phyloP scores from a whole-genome alignment of 2,329 filamentous ascomycete species.

The Fusarium subglutinans region DNA sequence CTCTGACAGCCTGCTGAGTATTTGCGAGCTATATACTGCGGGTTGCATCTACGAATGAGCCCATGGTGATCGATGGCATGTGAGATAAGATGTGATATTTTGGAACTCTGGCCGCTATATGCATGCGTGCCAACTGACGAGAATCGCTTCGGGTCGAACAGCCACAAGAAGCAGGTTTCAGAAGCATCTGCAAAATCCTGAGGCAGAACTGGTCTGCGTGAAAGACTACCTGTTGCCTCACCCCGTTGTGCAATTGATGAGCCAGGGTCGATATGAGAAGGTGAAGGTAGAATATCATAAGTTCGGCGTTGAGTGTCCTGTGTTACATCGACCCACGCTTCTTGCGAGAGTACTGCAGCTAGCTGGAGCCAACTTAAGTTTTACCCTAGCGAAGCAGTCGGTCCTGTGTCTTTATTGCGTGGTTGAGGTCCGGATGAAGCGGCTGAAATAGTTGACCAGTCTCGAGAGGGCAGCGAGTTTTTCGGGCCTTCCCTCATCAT shows the following conservation, averaged over 20 bases:
- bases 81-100: not conserved
- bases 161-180: not conserved
- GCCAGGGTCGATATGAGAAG: fast-evolving
- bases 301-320: fast-evolving
- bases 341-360: fast-evolving
- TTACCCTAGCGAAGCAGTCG: too few species aligned
- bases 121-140: fast-evolving
- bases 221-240: fast-evolving
- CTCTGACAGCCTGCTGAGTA: not conserved
- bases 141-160: fast-evolving
- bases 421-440: too few species aligned
- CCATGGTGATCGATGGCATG: not conserved
- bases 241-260: not conserved
- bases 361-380: too few species aligned
- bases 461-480: too few species aligned
- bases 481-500: not conserved
- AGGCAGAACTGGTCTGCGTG: fast-evolving
- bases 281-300: fast-evolving
- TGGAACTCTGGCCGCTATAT: fast-evolving
- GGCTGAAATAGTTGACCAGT: too few species aligned
- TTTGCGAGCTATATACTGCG: fast-evolving
- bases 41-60: fast-evolving
- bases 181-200: fast-evolving
- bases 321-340: fast-evolving
- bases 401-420: too few species aligned